Percentiles rank a stretch among this genome's conserved stretches.
phyloP scores from a whole-genome alignment of 352 stramenopile species.

The Globisporangium alternatum region DNA sequence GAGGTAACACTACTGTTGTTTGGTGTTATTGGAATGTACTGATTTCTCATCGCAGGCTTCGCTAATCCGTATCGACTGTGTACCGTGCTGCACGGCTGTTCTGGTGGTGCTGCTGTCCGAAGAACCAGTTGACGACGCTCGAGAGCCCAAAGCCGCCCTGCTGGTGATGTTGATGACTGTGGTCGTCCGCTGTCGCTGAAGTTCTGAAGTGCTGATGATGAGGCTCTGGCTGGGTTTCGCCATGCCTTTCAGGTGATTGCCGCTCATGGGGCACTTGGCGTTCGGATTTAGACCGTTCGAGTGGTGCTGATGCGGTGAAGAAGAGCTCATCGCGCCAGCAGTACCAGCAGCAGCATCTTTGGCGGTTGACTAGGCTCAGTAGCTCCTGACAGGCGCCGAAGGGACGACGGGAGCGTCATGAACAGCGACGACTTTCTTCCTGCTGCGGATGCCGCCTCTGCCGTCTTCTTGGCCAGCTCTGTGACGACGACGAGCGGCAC shows the following conservation, averaged over 20 bases:
- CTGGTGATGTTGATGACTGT: not conserved
- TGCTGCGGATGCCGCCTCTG: not conserved
- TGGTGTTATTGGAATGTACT: not conserved
- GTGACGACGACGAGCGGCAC: slow-evolving; percentile 26
- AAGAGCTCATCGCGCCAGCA: not conserved
- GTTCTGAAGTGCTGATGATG: not conserved
- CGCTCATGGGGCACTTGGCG: slow-evolving; percentile 23
- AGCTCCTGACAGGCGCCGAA: slow-evolving; percentile 2
- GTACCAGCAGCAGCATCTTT: not conserved
- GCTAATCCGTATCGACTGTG: not conserved
- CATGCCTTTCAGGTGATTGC: slow-evolving; percentile 20
- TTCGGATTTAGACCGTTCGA: slow-evolving; percentile 12
- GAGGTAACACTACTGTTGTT: not conserved
- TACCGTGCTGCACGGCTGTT: slow-evolving; percentile 1
- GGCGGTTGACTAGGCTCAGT: not conserved
- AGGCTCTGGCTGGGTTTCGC: not conserved
- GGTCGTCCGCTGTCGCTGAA: not conserved
- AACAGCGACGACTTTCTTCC: slow-evolving; percentile 7
- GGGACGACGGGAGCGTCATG: not conserved
- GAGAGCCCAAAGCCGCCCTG: not conserved
- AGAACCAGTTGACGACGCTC: not conserved
- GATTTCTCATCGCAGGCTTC: not conserved
- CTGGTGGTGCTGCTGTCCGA: slow-evolving; percentile 5
- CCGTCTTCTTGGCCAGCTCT: slow-evolving; percentile 16
- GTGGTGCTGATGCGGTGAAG: slow-evolving; percentile 13